phyloP scores from a whole-genome alignment of 192 early-diverging fungal species.

The Coemansia sp. region DNA sequence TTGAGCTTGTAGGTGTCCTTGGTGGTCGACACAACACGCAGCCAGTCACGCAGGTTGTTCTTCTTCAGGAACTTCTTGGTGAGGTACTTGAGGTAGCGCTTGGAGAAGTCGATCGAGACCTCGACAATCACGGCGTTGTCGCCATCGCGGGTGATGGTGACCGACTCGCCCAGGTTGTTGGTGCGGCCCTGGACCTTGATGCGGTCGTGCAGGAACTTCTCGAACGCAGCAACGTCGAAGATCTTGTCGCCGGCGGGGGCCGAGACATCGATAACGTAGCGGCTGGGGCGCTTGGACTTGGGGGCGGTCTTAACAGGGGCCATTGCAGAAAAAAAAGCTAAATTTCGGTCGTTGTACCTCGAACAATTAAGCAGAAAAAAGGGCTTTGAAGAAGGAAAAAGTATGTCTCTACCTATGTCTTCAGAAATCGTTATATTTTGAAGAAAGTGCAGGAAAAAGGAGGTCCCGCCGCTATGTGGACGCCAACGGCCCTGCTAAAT shows the following conservation, averaged over 20 bases:
- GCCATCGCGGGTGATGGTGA: constrained; percentile 76
- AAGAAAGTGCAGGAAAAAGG: constrained; percentile 50
- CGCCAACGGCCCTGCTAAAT: constrained; percentile 4
- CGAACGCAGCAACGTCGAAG: constrained; percentile 94
- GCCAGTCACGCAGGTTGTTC: constrained; percentile 96
- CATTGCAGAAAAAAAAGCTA: constrained; percentile 19
- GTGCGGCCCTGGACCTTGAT: constrained; percentile 97
- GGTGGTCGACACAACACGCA: constrained; percentile 88
- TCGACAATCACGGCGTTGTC: constrained; percentile 76
- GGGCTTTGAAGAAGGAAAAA: constrained; percentile 25
- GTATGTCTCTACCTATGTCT: constrained; percentile 52
- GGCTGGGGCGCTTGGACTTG: constrained; percentile 65
- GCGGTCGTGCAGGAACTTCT: constrained; percentile 98
- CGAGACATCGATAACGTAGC: constrained; percentile 93
- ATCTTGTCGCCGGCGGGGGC: constrained; percentile 91
- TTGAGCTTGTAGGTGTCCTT: constrained; percentile 92
- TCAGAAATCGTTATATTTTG: constrained; percentile 21
- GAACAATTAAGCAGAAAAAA: constrained; percentile 10
- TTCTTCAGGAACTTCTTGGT: constrained; percentile 99
- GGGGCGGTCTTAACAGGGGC: constrained; percentile 38
- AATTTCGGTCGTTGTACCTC: constrained; percentile 9
- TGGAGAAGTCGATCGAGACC: constrained; percentile 79
- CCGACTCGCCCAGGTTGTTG: constrained; percentile 85
- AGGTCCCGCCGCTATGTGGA: background rate
- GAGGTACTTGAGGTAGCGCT: constrained; percentile 99